Percentiles rank a stretch among this genome's conserved stretches.
Evolutionary conservation across 1,139 yeast species (phyloP).

Genomic region (Pichia cactophila): DNA sequence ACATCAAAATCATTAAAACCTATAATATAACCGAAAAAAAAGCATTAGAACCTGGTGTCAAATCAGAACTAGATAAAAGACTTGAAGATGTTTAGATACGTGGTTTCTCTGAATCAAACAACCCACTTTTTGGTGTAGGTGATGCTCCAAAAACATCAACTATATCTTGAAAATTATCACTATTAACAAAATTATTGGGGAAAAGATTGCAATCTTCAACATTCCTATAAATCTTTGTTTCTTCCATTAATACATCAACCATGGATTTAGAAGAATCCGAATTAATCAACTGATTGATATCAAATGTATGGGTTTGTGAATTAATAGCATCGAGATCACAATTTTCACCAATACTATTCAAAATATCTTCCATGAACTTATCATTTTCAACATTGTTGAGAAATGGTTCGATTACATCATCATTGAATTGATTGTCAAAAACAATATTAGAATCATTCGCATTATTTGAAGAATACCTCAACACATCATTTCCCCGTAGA

Average conservation of each 20-base stretch:
- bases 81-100: constrained; percentile 1
- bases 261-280: background rate
- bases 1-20: no score
- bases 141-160: background rate
- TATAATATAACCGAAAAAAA: no score
- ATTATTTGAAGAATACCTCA: no score
- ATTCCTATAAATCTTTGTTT: background rate
- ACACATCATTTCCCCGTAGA: background rate
- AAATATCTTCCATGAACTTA: background rate
- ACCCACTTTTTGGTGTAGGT: background rate
- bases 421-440: background rate
- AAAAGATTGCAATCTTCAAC: background rate
- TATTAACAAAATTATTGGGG: background rate
- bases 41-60: background rate
- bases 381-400: background rate
- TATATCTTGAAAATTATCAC: background rate
- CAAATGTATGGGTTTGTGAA: background rate
- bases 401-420: background rate
- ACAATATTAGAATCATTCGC: background rate
- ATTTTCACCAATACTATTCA: background rate
- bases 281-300: background rate
- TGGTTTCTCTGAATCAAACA: background rate
- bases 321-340: background rate
- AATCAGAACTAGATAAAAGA: background rate
- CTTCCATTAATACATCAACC: background rate